phyloP scores from a whole-genome alignment of 805 yeast genomes.

The Brettanomyces anomalus region DNA sequence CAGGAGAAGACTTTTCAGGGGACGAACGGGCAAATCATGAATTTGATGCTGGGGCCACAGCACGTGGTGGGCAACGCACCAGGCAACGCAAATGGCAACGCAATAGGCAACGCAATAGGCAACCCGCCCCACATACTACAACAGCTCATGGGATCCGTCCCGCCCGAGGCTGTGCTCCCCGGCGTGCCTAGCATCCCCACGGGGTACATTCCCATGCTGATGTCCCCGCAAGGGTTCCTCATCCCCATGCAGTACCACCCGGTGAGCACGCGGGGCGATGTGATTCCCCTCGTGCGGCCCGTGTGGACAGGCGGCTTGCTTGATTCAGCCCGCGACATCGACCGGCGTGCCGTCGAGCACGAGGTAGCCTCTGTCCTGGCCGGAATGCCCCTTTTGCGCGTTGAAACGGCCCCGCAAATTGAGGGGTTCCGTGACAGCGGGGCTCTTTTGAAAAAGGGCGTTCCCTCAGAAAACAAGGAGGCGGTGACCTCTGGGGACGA shows the following conservation, averaged over 20 bases:
- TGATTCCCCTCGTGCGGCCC: slow-evolving; percentile 3
- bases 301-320: slow-evolving; percentile 3
- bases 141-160: slow-evolving; percentile 2
- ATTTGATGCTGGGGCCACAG: background rate
- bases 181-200: slow-evolving; percentile 18
- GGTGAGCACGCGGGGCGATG: background rate
- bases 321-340: background rate
- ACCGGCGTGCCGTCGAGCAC: too few species aligned
- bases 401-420: too few species aligned
- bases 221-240: slow-evolving; percentile 23
- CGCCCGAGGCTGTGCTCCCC: slow-evolving; percentile 15
- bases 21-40: background rate
- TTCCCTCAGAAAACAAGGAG: background rate
- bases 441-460: background rate
- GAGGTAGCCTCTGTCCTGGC: too few species aligned
- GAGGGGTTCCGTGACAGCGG: too few species aligned
- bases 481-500: background rate
- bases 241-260: slow-evolving; percentile 20
- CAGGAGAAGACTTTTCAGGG: background rate
- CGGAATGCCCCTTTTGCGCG: too few species aligned
- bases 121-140: background rate
- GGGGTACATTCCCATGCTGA: slow-evolving; percentile 23
- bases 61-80: background rate
- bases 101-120: too few species aligned
- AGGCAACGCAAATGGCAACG: too few species aligned